A percentile compares a stretch with the other conserved stretches of the same genome.
Conservation (phyloP, 192 early-diverging fungal species). For the Coemansia sp. region DNA sequence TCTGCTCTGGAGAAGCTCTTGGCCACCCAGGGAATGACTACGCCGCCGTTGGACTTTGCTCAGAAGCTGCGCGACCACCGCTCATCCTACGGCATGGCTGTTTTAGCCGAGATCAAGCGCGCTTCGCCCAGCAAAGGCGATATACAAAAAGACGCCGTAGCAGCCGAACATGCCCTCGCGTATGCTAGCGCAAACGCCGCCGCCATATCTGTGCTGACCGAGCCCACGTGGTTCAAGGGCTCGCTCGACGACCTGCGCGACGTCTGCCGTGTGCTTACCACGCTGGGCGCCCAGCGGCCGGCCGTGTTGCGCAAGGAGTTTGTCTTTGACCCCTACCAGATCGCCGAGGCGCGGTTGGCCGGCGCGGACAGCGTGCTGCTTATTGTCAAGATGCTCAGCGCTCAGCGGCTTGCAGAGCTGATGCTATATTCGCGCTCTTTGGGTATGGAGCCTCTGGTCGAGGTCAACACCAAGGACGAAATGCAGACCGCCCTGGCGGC, state of each 20-base stretch:
- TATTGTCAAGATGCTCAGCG: conserved; percentile 91
- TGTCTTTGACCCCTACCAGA: conserved; percentile 92
- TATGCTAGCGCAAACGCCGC: conserved; percentile 91
- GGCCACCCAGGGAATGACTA: conserved; percentile 61
- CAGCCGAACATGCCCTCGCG: conserved; percentile 77
- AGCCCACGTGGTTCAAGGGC: conserved; percentile 99
- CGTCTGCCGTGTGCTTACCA: conserved; percentile 70
- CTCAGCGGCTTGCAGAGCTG: conserved; percentile 63
- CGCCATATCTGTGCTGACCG: conserved; percentile 96
- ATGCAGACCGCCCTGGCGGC: conserved; percentile 81
- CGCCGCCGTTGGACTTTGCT: conserved; percentile 75
- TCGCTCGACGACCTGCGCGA: conserved; percentile 85
- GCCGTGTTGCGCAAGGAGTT: conserved; percentile 98
- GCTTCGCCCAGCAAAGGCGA: conserved; percentile 95
- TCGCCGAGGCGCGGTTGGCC: conserved; percentile 89
- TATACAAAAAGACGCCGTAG: conserved; percentile 80
- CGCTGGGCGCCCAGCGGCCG: conserved; percentile 61
- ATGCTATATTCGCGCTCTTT: conserved; percentile 72
- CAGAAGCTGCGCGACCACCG: conserved; percentile 55
- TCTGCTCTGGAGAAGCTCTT: conserved; percentile 68
- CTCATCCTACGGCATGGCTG: conserved; percentile 52
- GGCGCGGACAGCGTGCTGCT: conserved; percentile 96
- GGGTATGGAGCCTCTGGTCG: conserved; percentile 98
- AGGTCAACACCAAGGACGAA: conserved; percentile 90
- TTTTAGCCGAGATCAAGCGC: conserved; percentile 98